A percentile compares a stretch with the other conserved stretches of the same genome.
Evolutionary conservation across 306 rosid genomes (phyloP).

Genomic region (Vigna trinervia): DNA sequence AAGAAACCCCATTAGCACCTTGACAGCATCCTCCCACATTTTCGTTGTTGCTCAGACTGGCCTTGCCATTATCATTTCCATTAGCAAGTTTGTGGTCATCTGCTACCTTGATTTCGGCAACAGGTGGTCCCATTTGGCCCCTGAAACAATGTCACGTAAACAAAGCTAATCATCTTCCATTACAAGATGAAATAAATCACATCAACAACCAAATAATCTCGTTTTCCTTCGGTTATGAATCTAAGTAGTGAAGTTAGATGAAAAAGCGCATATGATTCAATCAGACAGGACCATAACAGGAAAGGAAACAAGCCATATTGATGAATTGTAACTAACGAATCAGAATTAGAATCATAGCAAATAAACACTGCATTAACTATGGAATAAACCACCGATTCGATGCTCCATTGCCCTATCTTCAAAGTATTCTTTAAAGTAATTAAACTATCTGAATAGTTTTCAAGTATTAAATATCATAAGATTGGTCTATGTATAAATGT

Average conservation of each 20-base stretch:
- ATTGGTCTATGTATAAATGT: no score
- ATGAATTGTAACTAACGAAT: neutral
- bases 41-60: conserved; percentile 42
- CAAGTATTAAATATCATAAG: no score
- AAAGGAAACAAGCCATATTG: conserved; percentile 11
- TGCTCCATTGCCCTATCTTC: no score
- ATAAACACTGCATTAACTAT: neutral
- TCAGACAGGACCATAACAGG: conserved; percentile 13
- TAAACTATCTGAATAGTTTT: no score
- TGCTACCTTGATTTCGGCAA: conserved; percentile 34
- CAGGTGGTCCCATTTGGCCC: conserved; percentile 55
- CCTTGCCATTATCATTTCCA: conserved; percentile 40
- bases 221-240: neutral
- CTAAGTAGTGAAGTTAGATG: neutral
- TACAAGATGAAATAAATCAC: neutral
- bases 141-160: conserved; percentile 43
- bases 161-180: conserved; percentile 16
- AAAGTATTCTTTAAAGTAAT: no score
- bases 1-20: conserved; percentile 78
- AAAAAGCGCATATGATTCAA: conserved; percentile 20
- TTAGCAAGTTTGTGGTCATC: conserved; percentile 43
- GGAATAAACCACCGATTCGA: no score
- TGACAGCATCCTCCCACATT: conserved; percentile 57
- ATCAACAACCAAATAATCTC: conserved; percentile 14
- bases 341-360: neutral